Evolutionary conservation across 1,284 basidiomycete species (phyloP).

Genomic region (Cryptococcus floricola): DNA sequence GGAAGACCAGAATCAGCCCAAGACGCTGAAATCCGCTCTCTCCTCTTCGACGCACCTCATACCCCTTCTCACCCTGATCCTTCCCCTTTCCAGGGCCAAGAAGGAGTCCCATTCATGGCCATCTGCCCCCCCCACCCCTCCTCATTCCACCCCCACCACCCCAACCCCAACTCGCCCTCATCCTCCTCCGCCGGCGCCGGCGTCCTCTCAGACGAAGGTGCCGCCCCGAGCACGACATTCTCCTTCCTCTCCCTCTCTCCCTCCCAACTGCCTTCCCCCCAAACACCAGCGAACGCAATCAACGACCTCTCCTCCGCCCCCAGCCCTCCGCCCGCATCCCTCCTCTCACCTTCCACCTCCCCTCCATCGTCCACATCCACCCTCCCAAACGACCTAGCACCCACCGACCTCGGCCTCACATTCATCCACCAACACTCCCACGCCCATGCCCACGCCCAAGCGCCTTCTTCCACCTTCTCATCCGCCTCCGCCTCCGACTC

Average conservation of each 20-base stretch:
- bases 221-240: slow-evolving; percentile 18
- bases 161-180: not conserved
- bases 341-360: slow-evolving; percentile 3
- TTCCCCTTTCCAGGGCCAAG: not conserved
- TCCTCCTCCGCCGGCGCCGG: not conserved
- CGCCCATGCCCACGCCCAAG: not conserved
- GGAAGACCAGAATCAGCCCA: slow-evolving; percentile 9
- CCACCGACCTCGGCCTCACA: not conserved
- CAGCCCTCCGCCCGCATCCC: not conserved
- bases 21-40: slow-evolving; percentile 18
- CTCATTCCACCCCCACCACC: not conserved
- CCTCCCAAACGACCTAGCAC: slow-evolving; percentile 8
- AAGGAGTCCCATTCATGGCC: not conserved
- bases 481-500: not conserved
- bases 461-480: not conserved
- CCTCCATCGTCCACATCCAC: slow-evolving; percentile 29
- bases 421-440: no score
- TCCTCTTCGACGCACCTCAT: slow-evolving; percentile 19
- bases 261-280: slow-evolving; percentile 13
- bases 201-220: not conserved
- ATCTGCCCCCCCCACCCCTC: not conserved
- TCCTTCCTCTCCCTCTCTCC: slow-evolving; percentile 29
- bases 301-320: not conserved
- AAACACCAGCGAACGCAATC: not conserved
- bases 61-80: slow-evolving; percentile 1